These are phyloP conservation scores for Artemisia argyi DNA, from an alignment of 129 eudicot species.

Conservation along the genomic window DNA sequence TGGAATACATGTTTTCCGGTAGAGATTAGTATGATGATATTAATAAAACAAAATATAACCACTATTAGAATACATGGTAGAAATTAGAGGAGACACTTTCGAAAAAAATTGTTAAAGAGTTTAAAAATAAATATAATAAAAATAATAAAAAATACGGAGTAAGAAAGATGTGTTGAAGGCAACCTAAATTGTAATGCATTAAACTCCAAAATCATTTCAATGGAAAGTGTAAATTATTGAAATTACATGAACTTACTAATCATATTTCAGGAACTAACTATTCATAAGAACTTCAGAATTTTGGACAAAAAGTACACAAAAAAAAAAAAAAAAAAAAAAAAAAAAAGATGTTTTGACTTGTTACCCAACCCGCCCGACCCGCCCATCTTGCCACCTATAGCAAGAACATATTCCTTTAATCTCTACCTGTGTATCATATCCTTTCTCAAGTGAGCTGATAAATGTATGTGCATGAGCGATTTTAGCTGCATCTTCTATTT, in stretches of 20 bases:
- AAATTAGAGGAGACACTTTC: neutral
- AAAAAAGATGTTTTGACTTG: neutral
- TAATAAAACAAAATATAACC: neutral
- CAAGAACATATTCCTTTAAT: slow-evolving; percentile 8
- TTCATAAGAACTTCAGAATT: neutral
- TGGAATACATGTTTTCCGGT: slow-evolving; percentile 29
- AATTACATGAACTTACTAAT: neutral
- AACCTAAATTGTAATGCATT: neutral
- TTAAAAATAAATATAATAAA: no score
- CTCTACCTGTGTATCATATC: slow-evolving; percentile 91
- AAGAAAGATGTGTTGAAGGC: neutral
- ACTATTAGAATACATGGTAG: neutral
- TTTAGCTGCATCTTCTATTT: slow-evolving; percentile 97
- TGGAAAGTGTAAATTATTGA: neutral
- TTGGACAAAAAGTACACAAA: neutral
- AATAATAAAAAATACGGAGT: no score
- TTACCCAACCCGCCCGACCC: slow-evolving; percentile 3
- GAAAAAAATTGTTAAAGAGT: neutral
- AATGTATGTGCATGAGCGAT: slow-evolving; percentile 90
- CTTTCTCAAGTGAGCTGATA: slow-evolving; percentile 83
- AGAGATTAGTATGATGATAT: neutral
- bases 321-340: neutral
- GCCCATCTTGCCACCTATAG: neutral
- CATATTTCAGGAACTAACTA: neutral
- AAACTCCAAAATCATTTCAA: neutral